Percentiles rank a stretch among this genome's conserved stretches.
These are phyloP conservation scores for Annulohypoxylon bovei DNA, from an alignment of 495 filamentous ascomycete genomes.

Conservation along the genomic window DNA sequence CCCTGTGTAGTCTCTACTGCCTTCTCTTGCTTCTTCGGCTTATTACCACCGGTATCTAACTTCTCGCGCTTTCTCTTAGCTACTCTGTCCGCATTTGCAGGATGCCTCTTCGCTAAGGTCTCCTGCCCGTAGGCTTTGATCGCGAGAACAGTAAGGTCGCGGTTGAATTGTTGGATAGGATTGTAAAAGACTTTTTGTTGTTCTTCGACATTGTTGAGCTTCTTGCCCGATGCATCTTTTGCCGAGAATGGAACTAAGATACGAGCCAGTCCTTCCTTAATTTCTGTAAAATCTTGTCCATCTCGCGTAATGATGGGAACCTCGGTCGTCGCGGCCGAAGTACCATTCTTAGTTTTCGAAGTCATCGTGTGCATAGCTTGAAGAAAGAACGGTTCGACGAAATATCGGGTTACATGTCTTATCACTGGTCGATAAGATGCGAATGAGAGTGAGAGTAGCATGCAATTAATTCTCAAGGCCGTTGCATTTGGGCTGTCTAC, in stretches of 20 bases:
- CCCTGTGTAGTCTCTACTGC: conserved; percentile 28
- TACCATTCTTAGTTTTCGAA: conserved; percentile 21
- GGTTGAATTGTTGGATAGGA: conserved; percentile 98
- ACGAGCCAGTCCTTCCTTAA: conserved; percentile 58
- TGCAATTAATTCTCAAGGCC: conserved; percentile 18
- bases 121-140: conserved; percentile 86
- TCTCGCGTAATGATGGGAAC: conserved; percentile 50
- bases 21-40: conserved; percentile 41
- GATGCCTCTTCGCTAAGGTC: conserved; percentile 58
- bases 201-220: conserved; percentile 47
- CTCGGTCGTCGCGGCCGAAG: conserved; percentile 41
- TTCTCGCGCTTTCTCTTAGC: conserved; percentile 50
- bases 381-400: conserved; percentile 5
- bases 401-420: conserved; percentile 33
- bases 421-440: neutral
- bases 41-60: conserved; percentile 44
- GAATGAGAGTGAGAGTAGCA: conserved; percentile 16
- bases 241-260: conserved; percentile 55
- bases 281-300: conserved; percentile 52
- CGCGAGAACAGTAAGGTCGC: conserved; percentile 90
- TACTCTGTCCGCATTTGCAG: conserved; percentile 49
- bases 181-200: conserved; percentile 95
- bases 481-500: neutral
- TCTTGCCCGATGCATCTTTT: conserved; percentile 41
- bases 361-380: conserved; percentile 40